A percentile compares a stretch with the other conserved stretches of the same genome.
Conservation (phyloP, 208 protist species). For the Herpetomonas samuelpessoai region DNA sequence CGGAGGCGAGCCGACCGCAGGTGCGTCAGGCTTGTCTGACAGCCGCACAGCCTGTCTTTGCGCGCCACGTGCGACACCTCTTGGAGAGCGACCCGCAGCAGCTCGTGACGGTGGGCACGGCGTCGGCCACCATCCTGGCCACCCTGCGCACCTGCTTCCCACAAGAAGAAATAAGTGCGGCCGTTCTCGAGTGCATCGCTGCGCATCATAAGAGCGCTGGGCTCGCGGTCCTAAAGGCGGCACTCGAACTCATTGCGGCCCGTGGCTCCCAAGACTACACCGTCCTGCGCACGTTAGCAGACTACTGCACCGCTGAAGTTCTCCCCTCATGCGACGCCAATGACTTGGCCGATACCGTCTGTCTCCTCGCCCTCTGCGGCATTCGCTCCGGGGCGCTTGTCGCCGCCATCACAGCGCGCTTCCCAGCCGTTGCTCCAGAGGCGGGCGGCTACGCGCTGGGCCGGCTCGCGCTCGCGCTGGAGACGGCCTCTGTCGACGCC, state of each 20-base stretch:
- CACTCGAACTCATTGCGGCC: constrained; percentile 52
- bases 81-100: constrained; percentile 64
- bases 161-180: constrained; percentile 47
- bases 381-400: constrained; percentile 57
- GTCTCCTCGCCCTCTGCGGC: constrained; percentile 59
- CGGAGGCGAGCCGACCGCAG: constrained; percentile 17
- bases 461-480: constrained; percentile 37
- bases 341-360: constrained; percentile 47
- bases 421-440: constrained; percentile 23
- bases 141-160: constrained; percentile 77
- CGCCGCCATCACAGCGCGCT: constrained; percentile 22
- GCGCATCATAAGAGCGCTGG: constrained; percentile 38
- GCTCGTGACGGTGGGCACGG: constrained; percentile 46
- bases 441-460: constrained; percentile 30
- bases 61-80: constrained; percentile 55
- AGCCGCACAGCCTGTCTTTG: constrained; percentile 67
- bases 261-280: constrained; percentile 50
- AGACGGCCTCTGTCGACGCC: constrained; percentile 50
- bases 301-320: constrained; percentile 38
- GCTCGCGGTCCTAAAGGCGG: constrained; percentile 42
- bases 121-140: constrained; percentile 45
- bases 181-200: constrained; percentile 64
- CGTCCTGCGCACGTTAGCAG: constrained; percentile 50
- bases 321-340: constrained; percentile 37
- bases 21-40: constrained; percentile 66